Base-by-base conservation (phyloP, 2,329 filamentous ascomycete species). In the Fusarium lyarnte region DNA sequence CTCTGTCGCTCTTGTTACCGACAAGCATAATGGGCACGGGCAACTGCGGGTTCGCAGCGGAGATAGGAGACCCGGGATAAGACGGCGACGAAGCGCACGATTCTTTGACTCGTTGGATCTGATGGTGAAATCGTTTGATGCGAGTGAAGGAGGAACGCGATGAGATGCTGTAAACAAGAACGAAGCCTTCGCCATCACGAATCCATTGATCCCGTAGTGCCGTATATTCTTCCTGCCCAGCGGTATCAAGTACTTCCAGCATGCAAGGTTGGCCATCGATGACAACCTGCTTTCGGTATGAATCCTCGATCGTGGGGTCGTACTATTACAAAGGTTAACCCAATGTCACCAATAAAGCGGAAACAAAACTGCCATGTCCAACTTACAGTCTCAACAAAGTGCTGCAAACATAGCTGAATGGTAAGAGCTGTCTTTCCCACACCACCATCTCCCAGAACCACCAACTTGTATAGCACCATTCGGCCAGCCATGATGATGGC, bases 171-270 rank as follows among this genome's bases (percentile, higher is more conserved):
- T 99, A 98, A 74, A 99, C 96, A 69, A 99, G 88, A 35, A 99
- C 94, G 81, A 98, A 98, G 25, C 96, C 96, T 82, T 99, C 96
- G 75, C 96, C 95, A 80, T 98, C 95, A 77, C 96, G 91, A 82
- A 98, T 98, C 95, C 95, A 98, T 85, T 98, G 96, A 82, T 98
- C 96, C 79, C 96, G 90, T 78, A 98, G 86, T 51, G 96, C 96
- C 72, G 95, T 98, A 84, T 98, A 99, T 85, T 99, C 96, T 85
- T 99, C 96, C 83, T 99, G 96, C 64, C 96, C 96, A 58, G 96
- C 96, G 60, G 96, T 99, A 84, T 99, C 96, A 78, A 98, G 89
- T 52, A 97, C 94, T 83, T 98, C 95, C 78, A 98, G 90, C 95
- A 98, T 98, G 86, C 95, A 98, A 47, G 95, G 94, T 82, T 97